phyloP scores from a whole-genome alignment of 2,329 filamentous ascomycete genomes.

The Epichloe elymi region DNA sequence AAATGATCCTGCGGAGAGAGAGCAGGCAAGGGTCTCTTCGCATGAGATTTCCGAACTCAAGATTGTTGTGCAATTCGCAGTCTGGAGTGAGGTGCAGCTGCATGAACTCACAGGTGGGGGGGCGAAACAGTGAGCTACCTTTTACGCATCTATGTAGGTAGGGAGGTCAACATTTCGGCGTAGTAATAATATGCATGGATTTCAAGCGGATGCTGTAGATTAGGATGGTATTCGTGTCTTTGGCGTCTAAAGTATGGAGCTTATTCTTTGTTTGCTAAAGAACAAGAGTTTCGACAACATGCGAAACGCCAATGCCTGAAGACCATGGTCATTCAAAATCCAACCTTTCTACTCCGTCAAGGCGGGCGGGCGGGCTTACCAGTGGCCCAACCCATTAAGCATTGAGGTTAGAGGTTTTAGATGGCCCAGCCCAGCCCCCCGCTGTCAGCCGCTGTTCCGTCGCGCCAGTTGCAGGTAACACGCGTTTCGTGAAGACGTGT shows the following conservation, averaged over 20 bases:
- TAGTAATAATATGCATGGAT: neutral
- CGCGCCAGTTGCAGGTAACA: neutral
- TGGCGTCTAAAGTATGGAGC: too few relatives aligned
- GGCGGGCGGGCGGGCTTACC: neutral
- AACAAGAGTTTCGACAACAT: too few relatives aligned
- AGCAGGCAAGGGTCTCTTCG: neutral
- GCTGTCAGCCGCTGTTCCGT: neutral
- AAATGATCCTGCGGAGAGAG: neutral
- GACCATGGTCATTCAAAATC: neutral
- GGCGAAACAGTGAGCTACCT: too few relatives aligned
- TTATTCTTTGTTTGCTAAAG: too few relatives aligned
- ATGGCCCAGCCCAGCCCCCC: neutral
- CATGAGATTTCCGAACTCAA: neutral
- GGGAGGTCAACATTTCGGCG: too few relatives aligned
- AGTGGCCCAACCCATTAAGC: neutral
- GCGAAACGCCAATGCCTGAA: neutral
- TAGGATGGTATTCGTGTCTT: too few relatives aligned
- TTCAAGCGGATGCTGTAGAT: neutral
- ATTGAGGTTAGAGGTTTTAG: neutral
- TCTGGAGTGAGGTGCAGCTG: too few relatives aligned
- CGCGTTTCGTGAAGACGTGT: constrained; percentile 7
- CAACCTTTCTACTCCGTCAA: neutral
- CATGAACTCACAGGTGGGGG: too few relatives aligned
- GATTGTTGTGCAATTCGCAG: too few relatives aligned
- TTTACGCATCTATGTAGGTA: too few relatives aligned